Base-by-base conservation (phyloP, 345 rosid genomes). In the Salix caprea region DNA sequence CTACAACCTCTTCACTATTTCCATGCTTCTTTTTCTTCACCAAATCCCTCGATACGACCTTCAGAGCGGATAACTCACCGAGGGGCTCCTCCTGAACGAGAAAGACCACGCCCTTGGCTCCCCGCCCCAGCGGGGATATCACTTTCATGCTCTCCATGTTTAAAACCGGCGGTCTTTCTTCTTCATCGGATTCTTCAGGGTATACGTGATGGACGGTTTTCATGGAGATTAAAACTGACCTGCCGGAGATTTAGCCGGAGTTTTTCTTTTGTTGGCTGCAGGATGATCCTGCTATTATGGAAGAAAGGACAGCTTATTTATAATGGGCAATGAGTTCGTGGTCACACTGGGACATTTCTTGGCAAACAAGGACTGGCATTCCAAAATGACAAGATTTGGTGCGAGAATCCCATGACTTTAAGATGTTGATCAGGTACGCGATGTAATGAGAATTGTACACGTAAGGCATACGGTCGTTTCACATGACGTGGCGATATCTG, bases 71-170 rank as follows among this genome's bases (percentile, higher is more conserved):
- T 6, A 73, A 34, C 78, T 89, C 86, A 18, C 76, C 82, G 1
- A 52, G 36, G 2, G 32, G 73, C 21, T 73, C 73, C 75, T 87
- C 86, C 76, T 69, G 71, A 3, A 89, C 92, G 37, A 90, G 79
- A 76, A 95, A 95, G 76, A 91, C 99, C 30, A 89, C 97, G 40
- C 99, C 97, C 73, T 91, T 95, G 8, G 97, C 99, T 12, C 99
- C 97, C 19, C 94, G 90, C 7, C 99, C 99, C 1, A 93, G 74
- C 13, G 92, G 87, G 23, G 91, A 82, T 23, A 90, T 74, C n/a
- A 89, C 90, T 54, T 74, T 81, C 3, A 95, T 74, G 4, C 77
- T 73, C 26, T 80, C 79, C 16, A 92, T 74, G 67, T 85, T 84
- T 16, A 94, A 65, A 66, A 37, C 60, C 1, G 85, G 88, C 66